These are phyloP conservation scores for Metarhizium humberi DNA, from an alignment of 2,329 filamentous ascomycete species.

Conservation along the genomic window DNA sequence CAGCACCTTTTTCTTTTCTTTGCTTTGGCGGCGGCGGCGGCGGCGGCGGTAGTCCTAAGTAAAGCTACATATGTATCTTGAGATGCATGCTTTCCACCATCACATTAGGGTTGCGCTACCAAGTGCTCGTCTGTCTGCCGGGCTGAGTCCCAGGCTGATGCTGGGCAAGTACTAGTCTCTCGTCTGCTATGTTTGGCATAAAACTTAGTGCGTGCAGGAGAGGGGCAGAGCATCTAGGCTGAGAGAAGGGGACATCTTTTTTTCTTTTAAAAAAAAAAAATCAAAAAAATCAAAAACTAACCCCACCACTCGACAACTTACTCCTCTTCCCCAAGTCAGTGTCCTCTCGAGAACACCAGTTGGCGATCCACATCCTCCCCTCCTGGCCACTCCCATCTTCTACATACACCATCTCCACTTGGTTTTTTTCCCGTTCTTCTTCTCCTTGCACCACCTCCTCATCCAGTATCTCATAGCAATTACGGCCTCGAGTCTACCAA, in stretches of 20 bases:
- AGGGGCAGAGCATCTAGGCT: no score
- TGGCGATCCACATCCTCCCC: neutral
- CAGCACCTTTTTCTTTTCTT: neutral
- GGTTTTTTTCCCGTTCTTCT: neutral
- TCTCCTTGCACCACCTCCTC: conserved; percentile 8
- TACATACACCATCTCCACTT: neutral
- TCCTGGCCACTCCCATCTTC: conserved; percentile 1
- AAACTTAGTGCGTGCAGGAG: no score
- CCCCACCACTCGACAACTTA: neutral
- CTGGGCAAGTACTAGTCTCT: no score
- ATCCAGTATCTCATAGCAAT: conserved; percentile 9
- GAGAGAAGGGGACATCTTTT: no score
- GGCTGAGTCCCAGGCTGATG: no score
- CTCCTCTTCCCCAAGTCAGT: neutral
- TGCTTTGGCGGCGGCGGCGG: no score
- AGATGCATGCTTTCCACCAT: no score
- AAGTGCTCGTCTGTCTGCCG: no score
- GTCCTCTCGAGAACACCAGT: neutral
- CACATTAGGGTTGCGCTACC: no score
- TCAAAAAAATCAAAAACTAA: neutral
- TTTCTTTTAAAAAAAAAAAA: neutral
- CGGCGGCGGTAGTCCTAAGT: no score
- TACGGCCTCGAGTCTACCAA: conserved; percentile 9
- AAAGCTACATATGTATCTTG: no score
- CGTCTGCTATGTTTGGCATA: no score